Base-by-base conservation (phyloP, 495 filamentous ascomycete genomes). In the Parathielavia appendiculata region DNA sequence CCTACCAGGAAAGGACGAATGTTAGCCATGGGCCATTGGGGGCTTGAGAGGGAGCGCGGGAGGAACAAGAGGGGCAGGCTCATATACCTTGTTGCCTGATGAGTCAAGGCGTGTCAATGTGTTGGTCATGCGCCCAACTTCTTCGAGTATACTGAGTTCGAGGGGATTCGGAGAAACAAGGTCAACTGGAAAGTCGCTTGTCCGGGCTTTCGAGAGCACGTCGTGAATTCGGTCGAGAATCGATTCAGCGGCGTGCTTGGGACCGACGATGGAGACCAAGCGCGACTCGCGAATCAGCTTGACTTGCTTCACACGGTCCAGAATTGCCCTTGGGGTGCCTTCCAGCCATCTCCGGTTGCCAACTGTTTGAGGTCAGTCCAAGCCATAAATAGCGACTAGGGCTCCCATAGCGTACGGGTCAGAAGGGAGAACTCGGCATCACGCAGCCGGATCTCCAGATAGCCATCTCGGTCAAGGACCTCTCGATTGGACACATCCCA, bases 91-190 rank as follows among this genome's bases (percentile, higher is more conserved):
- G 48, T 58, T 60, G 19, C 51, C 51, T 7, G 52, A 57, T 1
- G 63, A 23, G 32, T 63, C 65, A 12, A 56, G 49, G 23, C 62
- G 61, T n/a, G 78, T 62, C 20, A 74, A 38, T 5, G 72, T 68
- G 56, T 77, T 76, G 13, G 76, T 79, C 20, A 80, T 59, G 9
- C 66, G 69, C 7, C 68, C 73, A 17, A 79, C 53, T 54, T 78
- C 72, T 38, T 73, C 63, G 4, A 80, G 60, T 2, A 70, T 39
- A 6, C 55, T 58, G 22, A 63, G 57, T 10, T 60, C 48, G 11
- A 73, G 41, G 19, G 59, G 45, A 13, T 65, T 34, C 1, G 62
- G 35, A 5, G 64, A 54, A 35, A 74, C 22, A 2, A 70, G 51
- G 22, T 54, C 43, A 26, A 53, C 50, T 19, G 60, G 44, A 26